These are phyloP conservation scores for Petunia hybrid DNA, from an alignment of 305 asterid species.

Conservation along the genomic window DNA sequence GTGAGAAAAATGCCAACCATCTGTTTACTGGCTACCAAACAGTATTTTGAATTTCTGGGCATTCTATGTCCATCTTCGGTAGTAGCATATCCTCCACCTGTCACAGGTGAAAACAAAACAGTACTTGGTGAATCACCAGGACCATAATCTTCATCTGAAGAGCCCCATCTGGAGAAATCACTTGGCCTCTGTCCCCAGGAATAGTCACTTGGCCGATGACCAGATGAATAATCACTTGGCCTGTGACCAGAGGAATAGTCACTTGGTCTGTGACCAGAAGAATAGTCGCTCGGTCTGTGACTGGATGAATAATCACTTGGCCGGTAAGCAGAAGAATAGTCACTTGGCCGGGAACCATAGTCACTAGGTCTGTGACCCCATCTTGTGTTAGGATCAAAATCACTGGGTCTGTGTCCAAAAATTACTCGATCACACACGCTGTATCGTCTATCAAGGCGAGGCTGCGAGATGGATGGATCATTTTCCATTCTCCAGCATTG, in stretches of 20 bases:
- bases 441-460: slow-evolving; percentile 79
- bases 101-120: slow-evolving; percentile 69
- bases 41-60: slow-evolving; percentile 70
- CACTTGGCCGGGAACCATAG: slow-evolving; percentile 55
- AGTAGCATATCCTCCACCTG: slow-evolving; percentile 56
- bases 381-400: slow-evolving; percentile 56
- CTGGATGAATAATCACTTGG: slow-evolving; percentile 78
- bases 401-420: slow-evolving; percentile 81
- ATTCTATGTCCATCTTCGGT: slow-evolving; percentile 52
- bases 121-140: slow-evolving; percentile 94
- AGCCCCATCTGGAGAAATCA: slow-evolving; percentile 95
- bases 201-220: slow-evolving; percentile 81
- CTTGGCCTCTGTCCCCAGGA: slow-evolving; percentile 97
- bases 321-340: slow-evolving; percentile 63
- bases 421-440: slow-evolving; percentile 89
- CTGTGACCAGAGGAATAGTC: slow-evolving; percentile 61
- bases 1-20: slow-evolving; percentile 98
- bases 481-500: slow-evolving; percentile 69
- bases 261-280: slow-evolving; percentile 62
- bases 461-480: slow-evolving; percentile 70
- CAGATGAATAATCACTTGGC: slow-evolving; percentile 68
- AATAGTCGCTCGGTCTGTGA: slow-evolving; percentile 74
- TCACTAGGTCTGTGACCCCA: slow-evolving; percentile 82
- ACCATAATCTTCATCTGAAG: slow-evolving; percentile 86
- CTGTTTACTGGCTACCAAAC: slow-evolving; percentile 90